Evolutionary conservation across 2,329 filamentous ascomycete genomes (phyloP).

Genomic region (Penicillium sclerotigenum): DNA sequence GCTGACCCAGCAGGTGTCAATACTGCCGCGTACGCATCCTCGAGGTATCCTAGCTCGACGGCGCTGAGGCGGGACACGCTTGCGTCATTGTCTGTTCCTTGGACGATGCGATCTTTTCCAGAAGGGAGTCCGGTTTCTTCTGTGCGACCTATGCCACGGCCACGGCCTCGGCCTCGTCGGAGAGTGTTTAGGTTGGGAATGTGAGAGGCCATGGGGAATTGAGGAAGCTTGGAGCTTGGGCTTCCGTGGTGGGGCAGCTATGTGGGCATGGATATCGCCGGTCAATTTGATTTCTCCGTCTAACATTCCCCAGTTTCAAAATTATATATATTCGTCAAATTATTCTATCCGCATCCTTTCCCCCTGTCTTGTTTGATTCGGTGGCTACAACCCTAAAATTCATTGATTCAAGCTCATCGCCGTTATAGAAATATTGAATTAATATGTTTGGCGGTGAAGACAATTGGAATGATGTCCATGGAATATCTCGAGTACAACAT

Average conservation of each 20-base stretch:
- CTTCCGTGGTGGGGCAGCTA: slow-evolving; percentile 17
- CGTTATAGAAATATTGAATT: no score
- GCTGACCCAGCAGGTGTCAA: slow-evolving; percentile 57
- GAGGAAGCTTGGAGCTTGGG: slow-evolving; percentile 20
- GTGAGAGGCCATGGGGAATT: slow-evolving; percentile 60
- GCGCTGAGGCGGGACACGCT: slow-evolving; percentile 85
- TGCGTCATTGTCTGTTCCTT: slow-evolving; percentile 88
- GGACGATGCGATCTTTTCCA: slow-evolving; percentile 69
- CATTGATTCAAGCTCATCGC: neutral
- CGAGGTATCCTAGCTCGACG: slow-evolving; percentile 77
- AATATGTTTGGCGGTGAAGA: neutral
- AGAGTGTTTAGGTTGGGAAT: slow-evolving; percentile 76
- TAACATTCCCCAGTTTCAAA: neutral
- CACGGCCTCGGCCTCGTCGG: slow-evolving; percentile 49
- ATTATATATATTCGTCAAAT: neutral
- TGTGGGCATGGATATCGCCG: neutral
- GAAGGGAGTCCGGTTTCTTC: slow-evolving; percentile 25
- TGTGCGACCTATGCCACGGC: slow-evolving; percentile 33
- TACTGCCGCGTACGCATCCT: slow-evolving; percentile 71
- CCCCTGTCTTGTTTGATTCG: neutral
- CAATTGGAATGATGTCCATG: neutral
- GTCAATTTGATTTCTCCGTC: neutral
- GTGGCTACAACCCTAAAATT: neutral
- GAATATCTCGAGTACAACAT: neutral
- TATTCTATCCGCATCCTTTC: neutral